Conservation (phyloP, 2,329 filamentous ascomycete species). For the Ascochyta viciae-villosae region DNA sequence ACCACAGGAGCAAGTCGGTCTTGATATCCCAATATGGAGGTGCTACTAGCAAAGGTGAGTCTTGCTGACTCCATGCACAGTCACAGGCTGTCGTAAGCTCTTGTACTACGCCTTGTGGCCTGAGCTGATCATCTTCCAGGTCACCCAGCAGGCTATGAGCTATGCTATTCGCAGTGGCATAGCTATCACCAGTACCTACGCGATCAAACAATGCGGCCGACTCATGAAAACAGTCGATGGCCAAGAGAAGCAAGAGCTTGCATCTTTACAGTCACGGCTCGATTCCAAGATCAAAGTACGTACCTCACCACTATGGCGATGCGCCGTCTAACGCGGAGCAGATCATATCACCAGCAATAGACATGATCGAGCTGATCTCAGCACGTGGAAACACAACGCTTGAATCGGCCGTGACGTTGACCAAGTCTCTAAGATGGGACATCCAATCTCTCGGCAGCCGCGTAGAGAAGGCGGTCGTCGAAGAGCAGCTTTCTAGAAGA, state of each 20-base stretch:
- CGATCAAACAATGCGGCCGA: slow-evolving; percentile 80
- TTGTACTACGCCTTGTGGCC: background rate
- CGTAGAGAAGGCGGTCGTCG: slow-evolving; percentile 72
- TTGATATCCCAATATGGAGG: slow-evolving; percentile 68
- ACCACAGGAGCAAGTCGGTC: slow-evolving; percentile 1
- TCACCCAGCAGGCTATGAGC: slow-evolving; percentile 83
- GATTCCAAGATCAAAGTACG: slow-evolving; percentile 83
- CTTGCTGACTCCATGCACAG: slow-evolving; percentile 8
- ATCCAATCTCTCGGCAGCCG: slow-evolving; percentile 81
- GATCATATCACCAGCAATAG: slow-evolving; percentile 89
- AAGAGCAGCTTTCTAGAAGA: slow-evolving; percentile 62
- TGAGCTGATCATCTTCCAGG: slow-evolving; percentile 50
- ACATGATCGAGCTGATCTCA: slow-evolving; percentile 88
- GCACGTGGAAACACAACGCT: slow-evolving; percentile 80
- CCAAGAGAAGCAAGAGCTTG: slow-evolving; percentile 73
- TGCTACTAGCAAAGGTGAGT: slow-evolving; percentile 65
- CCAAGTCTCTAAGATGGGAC: slow-evolving; percentile 81
- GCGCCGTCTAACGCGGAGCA: slow-evolving; percentile 41
- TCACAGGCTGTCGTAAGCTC: background rate
- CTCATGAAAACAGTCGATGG: slow-evolving; percentile 71
- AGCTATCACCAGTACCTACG: slow-evolving; percentile 82
- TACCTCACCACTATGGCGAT: slow-evolving; percentile 2
- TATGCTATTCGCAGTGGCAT: slow-evolving; percentile 89
- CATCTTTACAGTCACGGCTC: slow-evolving; percentile 73
- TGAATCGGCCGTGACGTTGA: slow-evolving; percentile 83